phyloP scores from a whole-genome alignment of 768 basidiomycete genomes.

The Termitomyces sp. region DNA sequence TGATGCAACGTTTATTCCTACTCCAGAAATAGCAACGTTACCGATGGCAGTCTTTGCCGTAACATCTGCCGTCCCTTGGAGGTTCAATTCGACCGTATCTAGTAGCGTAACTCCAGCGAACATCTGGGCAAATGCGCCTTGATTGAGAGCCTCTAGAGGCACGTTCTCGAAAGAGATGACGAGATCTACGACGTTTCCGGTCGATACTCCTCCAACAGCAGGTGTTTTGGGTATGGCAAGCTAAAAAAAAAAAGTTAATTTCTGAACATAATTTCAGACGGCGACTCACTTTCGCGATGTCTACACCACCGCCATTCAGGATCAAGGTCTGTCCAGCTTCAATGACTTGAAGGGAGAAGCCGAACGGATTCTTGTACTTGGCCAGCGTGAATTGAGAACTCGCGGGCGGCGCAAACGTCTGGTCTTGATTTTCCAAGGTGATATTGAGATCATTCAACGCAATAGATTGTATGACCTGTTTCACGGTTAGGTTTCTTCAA shows the following conservation, averaged over 20 bases:
- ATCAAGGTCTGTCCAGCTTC: conserved; percentile 50
- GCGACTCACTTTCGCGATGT: conserved; percentile 46
- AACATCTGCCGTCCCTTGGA: conserved; percentile 55
- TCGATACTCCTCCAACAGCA: conserved; percentile 58
- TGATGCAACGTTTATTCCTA: conserved; percentile 58
- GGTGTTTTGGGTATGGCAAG: conserved; percentile 43
- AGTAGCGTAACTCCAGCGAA: conserved; percentile 56
- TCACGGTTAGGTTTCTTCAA: neutral
- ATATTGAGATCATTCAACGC: conserved; percentile 51
- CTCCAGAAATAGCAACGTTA: conserved; percentile 56
- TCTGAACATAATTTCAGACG: neutral
- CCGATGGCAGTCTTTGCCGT: conserved; percentile 59
- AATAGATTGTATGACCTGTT: conserved; percentile 59
- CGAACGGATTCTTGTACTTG: conserved; percentile 69
- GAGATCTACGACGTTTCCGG: conserved; percentile 60
- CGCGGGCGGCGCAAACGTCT: conserved; percentile 56
- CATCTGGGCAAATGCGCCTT: conserved; percentile 47
- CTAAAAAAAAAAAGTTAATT: conserved; percentile 22
- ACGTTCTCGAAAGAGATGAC: conserved; percentile 50
- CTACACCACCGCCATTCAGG: conserved; percentile 38
- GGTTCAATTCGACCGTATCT: conserved; percentile 34
- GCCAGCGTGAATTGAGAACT: conserved; percentile 52
- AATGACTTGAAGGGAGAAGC: conserved; percentile 64
- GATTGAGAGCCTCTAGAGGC: conserved; percentile 50
- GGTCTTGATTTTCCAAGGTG: conserved; percentile 40